Conservation (phyloP, 177 flowering plant species). For the Telopea speciosissima region DNA sequence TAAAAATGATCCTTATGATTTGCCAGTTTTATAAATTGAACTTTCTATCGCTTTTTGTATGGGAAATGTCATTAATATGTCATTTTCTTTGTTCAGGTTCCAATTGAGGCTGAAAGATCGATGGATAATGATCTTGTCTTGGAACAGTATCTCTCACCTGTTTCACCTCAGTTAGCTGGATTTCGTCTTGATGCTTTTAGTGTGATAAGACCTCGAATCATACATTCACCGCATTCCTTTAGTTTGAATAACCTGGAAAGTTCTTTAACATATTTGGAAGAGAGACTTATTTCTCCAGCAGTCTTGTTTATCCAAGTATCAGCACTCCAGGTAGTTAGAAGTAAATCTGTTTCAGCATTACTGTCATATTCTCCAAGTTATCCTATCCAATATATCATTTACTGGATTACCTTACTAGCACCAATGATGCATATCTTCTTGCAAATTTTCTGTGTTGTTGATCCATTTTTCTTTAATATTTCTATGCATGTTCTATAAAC, state of each 20-base stretch:
- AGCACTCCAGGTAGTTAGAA: conserved; percentile 62
- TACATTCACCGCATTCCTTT: conserved; percentile 57
- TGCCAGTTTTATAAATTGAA: background rate
- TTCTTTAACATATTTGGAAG: conserved; percentile 52
- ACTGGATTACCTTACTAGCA: background rate
- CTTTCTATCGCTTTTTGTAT: background rate
- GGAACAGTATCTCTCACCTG: conserved; percentile 71
- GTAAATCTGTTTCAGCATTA: background rate
- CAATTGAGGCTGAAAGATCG: conserved; percentile 71
- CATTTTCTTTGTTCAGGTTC: conserved; percentile 49
- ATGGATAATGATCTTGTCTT: conserved; percentile 53
- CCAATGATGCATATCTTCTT: background rate
- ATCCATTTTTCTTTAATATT: too few relatives aligned
- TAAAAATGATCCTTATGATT: conserved; percentile 21
- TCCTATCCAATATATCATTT: background rate
- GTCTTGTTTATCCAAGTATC: conserved; percentile 84
- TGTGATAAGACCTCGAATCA: conserved; percentile 69
- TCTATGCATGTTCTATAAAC: too few relatives aligned
- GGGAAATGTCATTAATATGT: background rate
- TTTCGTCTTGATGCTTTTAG: conserved; percentile 87
- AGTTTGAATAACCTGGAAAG: conserved; percentile 33
- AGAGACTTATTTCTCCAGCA: conserved; percentile 66
- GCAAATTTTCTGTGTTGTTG: too few relatives aligned
- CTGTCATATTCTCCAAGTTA: background rate
- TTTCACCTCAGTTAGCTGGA: conserved; percentile 76